Evolutionary conservation across 495 filamentous ascomycete genomes (phyloP).

Genomic region (Clohesyomyces aquaticus): DNA sequence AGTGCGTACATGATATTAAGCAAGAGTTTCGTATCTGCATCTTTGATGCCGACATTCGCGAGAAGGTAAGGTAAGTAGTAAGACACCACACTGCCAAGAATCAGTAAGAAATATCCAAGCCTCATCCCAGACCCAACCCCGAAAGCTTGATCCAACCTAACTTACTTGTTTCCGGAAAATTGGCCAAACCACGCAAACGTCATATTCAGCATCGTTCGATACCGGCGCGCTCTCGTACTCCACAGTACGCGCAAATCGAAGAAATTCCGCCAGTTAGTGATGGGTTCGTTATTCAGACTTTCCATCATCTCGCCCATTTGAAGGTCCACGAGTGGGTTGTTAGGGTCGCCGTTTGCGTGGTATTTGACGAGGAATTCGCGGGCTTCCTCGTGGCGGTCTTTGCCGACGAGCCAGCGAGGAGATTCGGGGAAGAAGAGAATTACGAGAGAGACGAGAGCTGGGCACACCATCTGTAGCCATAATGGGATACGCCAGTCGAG

Average conservation of each 20-base stretch:
- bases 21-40: constrained; percentile 24
- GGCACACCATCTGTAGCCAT: constrained; percentile 38
- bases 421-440: constrained; percentile 55
- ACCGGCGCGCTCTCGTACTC: constrained; percentile 28
- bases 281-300: constrained; percentile 12
- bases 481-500: constrained; percentile 37
- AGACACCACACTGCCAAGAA: constrained; percentile 21
- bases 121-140: neutral
- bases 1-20: constrained; percentile 40
- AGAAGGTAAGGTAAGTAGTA: constrained; percentile 37
- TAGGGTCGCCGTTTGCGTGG: constrained; percentile 62
- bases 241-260: constrained; percentile 25
- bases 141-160: neutral
- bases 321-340: constrained; percentile 38
- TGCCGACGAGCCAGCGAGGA: constrained; percentile 64
- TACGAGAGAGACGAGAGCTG: constrained; percentile 23
- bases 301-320: constrained; percentile 39
- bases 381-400: constrained; percentile 63
- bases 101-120: neutral
- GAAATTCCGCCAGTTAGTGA: constrained; percentile 37
- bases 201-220: constrained; percentile 33
- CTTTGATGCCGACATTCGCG: constrained; percentile 28
- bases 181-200: constrained; percentile 38
- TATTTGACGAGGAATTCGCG: constrained; percentile 61
- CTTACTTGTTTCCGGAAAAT: constrained; percentile 37